phyloP scores from a whole-genome alignment of 73 alveolate species.

The Tetrahymena thermophila region DNA sequence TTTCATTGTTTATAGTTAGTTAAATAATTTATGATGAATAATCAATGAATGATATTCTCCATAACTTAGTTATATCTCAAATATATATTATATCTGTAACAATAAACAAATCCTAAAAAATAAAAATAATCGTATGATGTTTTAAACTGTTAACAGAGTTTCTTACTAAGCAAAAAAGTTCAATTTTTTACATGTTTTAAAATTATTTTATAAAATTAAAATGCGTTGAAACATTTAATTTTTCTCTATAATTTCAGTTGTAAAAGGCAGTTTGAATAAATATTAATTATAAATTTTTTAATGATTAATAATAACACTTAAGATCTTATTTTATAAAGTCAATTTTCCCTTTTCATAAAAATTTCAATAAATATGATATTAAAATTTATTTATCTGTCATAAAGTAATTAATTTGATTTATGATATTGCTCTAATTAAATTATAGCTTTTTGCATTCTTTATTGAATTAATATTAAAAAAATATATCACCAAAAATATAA shows the following conservation, averaged over 20 bases:
- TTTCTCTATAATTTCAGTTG: background rate
- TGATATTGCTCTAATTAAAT: too few species aligned
- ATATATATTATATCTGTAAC: too few species aligned
- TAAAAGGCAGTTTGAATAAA: background rate
- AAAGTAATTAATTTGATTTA: background rate
- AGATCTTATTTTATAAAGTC: too few species aligned
- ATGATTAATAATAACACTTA: background rate
- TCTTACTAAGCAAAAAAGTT: background rate
- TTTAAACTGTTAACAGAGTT: too few species aligned
- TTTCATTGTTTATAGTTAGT: background rate
- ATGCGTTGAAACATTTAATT: background rate
- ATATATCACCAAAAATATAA: too few species aligned
- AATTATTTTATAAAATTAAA: too few species aligned
- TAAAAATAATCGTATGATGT: too few species aligned
- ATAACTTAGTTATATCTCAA: background rate
- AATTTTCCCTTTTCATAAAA: background rate
- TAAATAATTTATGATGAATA: background rate
- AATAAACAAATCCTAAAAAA: background rate
- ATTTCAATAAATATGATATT: background rate
- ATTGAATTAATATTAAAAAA: too few species aligned
- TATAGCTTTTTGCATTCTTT: too few species aligned
- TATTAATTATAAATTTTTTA: too few species aligned
- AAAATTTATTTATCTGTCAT: background rate
- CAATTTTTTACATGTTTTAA: too few species aligned
- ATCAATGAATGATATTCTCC: background rate